Evolutionary conservation across 441 rosid species (phyloP).

Genomic region (Adansonia gregorii): DNA sequence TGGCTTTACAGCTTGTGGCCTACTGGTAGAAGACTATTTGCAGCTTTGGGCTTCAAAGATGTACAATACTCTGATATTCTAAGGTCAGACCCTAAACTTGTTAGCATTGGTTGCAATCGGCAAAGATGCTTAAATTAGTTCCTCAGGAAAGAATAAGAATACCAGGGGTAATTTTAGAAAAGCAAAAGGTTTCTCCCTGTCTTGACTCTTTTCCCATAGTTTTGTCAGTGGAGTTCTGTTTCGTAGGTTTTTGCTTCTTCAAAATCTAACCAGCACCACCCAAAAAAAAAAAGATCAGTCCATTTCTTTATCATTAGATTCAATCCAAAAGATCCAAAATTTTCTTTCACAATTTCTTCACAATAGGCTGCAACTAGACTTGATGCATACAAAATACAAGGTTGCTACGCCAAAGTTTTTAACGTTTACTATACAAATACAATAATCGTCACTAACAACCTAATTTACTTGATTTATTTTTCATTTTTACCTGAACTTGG

Average conservation of each 20-base stretch:
- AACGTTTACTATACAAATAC: too few relatives aligned
- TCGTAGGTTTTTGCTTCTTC: neutral
- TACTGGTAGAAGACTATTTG: conserved; percentile 40
- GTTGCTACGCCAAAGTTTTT: too few relatives aligned
- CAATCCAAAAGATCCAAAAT: too few relatives aligned
- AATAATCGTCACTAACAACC: too few relatives aligned
- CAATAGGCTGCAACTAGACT: too few relatives aligned
- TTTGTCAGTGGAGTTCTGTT: neutral
- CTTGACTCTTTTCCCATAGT: neutral
- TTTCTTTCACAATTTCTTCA: too few relatives aligned
- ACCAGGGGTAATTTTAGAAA: neutral
- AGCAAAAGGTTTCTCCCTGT: conserved; percentile 13
- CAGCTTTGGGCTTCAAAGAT: conserved; percentile 52
- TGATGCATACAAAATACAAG: too few relatives aligned
- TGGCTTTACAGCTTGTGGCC: conserved; percentile 63
- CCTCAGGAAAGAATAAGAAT: neutral
- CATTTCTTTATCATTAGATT: neutral
- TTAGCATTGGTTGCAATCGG: neutral
- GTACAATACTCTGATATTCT: conserved; percentile 47
- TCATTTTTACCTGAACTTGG: too few relatives aligned
- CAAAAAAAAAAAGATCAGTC: neutral
- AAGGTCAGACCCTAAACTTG: neutral
- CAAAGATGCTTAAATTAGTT: conserved; percentile 2
- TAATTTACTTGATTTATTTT: too few relatives aligned
- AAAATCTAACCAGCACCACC: neutral